Evolutionary conservation across 139 green algal species (phyloP).

Genomic region (Chlorella vulgaris): DNA sequence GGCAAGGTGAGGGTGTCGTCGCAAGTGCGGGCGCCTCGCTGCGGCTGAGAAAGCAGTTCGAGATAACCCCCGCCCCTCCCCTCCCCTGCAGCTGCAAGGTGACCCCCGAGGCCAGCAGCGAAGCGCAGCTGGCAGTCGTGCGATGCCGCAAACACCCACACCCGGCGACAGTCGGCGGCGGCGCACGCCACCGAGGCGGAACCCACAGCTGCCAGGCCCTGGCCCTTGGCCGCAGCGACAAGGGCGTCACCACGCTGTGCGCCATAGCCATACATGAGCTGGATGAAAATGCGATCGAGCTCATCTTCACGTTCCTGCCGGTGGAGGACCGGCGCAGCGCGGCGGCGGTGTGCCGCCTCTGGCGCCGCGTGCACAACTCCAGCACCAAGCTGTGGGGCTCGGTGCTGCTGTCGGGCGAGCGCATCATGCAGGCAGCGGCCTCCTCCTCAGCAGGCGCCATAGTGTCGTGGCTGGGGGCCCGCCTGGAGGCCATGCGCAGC

Average conservation of each 20-base stretch:
- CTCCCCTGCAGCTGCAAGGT: not conserved
- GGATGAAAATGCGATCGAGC: conserved; percentile 19
- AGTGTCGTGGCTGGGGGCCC: conserved; percentile 11
- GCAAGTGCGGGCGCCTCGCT: not conserved
- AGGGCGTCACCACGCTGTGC: not conserved
- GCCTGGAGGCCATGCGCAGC: conserved; percentile 27
- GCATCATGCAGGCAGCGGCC: conserved; percentile 16
- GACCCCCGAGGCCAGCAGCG: not conserved
- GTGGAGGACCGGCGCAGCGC: conserved; percentile 10
- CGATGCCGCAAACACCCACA: no score
- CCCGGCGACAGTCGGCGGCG: not conserved
- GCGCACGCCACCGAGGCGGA: not conserved
- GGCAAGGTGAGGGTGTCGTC: not conserved
- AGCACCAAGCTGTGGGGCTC: conserved; percentile 23
- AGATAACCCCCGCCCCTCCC: not conserved
- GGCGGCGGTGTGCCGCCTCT: conserved; percentile 15
- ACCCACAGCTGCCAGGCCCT: no score
- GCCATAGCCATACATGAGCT: conserved; percentile 14
- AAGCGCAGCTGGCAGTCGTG: not conserved
- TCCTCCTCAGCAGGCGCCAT: not conserved
- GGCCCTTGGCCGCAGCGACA: not conserved
- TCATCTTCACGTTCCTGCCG: conserved; percentile 23
- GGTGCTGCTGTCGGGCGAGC: conserved; percentile 17
- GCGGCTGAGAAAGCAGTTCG: no score
- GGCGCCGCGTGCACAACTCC: conserved; percentile 21